Evolutionary conservation across 495 filamentous ascomycete species (phyloP).

Genomic region (Xylaria sp.): DNA sequence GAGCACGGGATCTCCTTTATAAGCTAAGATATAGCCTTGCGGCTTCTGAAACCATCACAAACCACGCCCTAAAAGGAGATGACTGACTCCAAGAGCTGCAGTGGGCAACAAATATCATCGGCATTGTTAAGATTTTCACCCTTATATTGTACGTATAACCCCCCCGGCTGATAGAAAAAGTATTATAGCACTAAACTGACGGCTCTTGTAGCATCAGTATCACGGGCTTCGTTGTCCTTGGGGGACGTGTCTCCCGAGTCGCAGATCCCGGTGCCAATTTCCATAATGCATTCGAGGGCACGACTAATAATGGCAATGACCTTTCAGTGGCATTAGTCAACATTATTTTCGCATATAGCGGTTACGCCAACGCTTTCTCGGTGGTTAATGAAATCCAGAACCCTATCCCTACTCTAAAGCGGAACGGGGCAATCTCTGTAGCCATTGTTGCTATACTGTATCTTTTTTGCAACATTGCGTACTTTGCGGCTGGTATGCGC

Average conservation of each 20-base stretch:
- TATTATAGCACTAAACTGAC: neutral
- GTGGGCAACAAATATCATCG: conserved; percentile 61
- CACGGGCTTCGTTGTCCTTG: conserved; percentile 66
- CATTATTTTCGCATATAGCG: conserved; percentile 68
- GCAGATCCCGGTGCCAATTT: conserved; percentile 65
- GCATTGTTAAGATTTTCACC: conserved; percentile 62
- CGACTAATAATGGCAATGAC: conserved; percentile 58
- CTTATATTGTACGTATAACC: conserved; percentile 52
- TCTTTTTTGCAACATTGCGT: conserved; percentile 67
- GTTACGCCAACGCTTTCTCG: conserved; percentile 69
- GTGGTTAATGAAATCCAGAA: conserved; percentile 71
- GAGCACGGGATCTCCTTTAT: neutral
- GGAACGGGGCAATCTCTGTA: conserved; percentile 60
- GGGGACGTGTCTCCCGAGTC: conserved; percentile 61
- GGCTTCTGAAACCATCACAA: neutral
- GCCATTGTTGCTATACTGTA: conserved; percentile 61
- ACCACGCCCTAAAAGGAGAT: neutral
- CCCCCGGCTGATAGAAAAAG: too few species aligned
- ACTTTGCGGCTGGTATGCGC: conserved; percentile 57
- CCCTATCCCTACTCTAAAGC: conserved; percentile 52
- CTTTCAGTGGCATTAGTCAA: conserved; percentile 66
- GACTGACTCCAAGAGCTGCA: neutral
- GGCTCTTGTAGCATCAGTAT: conserved; percentile 51
- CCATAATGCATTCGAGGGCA: conserved; percentile 61
- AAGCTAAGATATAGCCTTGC: neutral